Evolutionary conservation across 1,284 basidiomycete species (phyloP), one percentile per base, ranked within the genome.

Genomic region (Ceratobasidium sp.): DNA sequence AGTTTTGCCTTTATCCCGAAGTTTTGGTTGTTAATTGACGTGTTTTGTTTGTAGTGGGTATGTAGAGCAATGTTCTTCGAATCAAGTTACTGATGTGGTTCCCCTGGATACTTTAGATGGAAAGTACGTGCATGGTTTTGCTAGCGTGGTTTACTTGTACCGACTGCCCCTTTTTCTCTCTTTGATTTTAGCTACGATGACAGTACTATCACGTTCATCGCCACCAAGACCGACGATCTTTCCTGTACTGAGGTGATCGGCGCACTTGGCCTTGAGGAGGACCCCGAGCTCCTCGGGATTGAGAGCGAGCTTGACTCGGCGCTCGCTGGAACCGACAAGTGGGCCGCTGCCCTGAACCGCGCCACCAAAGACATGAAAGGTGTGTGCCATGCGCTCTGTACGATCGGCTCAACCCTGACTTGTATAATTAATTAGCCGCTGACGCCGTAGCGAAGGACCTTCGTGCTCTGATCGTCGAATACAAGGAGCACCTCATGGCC

Each of bases 211-310:
- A 89, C 88, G 0, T 89, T 89, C 80, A 87, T 89, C 87, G 88
- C 88, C 3, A 87, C 86, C 76, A 89, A 90, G 80, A 88, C 86
- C 74, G 88, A 89, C 74, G 88, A 90, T 76, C 85, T 90, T n/a
- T 74, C 39, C 8, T 74, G 76, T 31, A 64, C 53, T 7, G 74
- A 75, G 51, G 85, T 89, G 59, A 86, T 89, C 59, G 80, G 80
- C 24, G 84, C 85, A 1, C 82, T 90, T 48, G 77, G 81, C 34
- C 82, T 89, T 4, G 83, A 86, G 2, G 85, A 87, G 54, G 85
- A 89, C 49, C 84, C 85, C 0, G 84, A 85, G 65, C 81, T 89
- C 13, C 84, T 86, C 69, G 82, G 79, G 1, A 87, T 89, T 29
- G 85, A 88, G 76, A 83, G 83, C 0, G 82, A 82, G 37, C 81